phyloP scores from a whole-genome alignment of 805 yeast genomes.

The Saccharomyces cerevisiae region DNA sequence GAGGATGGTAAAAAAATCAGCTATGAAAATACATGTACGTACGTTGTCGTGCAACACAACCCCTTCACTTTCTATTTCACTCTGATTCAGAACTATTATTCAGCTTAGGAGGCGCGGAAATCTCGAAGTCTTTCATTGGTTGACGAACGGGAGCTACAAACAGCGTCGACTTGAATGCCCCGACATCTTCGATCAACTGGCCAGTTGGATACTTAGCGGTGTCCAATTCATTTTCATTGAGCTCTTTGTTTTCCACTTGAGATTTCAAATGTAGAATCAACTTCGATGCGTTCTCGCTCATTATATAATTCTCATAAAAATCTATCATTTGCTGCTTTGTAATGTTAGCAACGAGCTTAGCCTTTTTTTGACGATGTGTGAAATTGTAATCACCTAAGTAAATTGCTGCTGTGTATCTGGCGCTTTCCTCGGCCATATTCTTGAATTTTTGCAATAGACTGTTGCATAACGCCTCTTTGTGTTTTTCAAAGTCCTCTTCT shows the following conservation, averaged over 20 bases:
- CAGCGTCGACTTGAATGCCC: slow-evolving; percentile 48
- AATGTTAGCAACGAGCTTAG: slow-evolving; percentile 44
- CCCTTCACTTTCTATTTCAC: neutral
- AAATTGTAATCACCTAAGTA: slow-evolving; percentile 76
- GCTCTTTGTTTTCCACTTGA: slow-evolving; percentile 19
- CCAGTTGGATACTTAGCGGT: slow-evolving; percentile 42
- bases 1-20: neutral
- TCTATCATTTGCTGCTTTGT: slow-evolving; percentile 49
- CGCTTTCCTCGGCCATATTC: slow-evolving; percentile 70
- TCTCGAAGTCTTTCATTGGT: slow-evolving; percentile 37
- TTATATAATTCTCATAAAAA: slow-evolving; percentile 43
- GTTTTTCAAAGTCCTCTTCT: slow-evolving; percentile 58
- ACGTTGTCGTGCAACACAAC: slow-evolving; percentile 8
- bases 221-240: slow-evolving; percentile 20
- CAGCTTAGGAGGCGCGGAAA: neutral
- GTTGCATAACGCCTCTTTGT: slow-evolving; percentile 58
- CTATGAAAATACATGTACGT: neutral
- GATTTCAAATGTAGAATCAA: slow-evolving; percentile 60
- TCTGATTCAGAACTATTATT: neutral
- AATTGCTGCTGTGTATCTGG: slow-evolving; percentile 57
- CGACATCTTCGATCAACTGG: slow-evolving; percentile 35
- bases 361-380: slow-evolving; percentile 46
- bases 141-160: slow-evolving; percentile 53
- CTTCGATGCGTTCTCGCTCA: slow-evolving; percentile 32
- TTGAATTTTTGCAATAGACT: slow-evolving; percentile 64